Evolutionary conservation across 1,284 basidiomycete species (phyloP).

Genomic region (Pseudozyma hubeiensis): DNA sequence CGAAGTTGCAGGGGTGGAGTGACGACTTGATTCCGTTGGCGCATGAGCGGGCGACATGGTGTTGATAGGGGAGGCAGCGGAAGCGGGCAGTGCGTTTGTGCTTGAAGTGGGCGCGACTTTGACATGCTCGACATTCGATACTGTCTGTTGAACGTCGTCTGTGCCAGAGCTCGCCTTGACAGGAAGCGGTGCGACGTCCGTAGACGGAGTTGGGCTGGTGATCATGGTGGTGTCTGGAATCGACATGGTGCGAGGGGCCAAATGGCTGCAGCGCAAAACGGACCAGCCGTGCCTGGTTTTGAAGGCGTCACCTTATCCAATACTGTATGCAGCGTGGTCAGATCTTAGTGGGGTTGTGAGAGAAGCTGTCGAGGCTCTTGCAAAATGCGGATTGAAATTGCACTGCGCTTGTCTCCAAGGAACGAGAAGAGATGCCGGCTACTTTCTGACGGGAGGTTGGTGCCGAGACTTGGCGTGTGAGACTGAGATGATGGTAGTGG

Average conservation of each 20-base stretch:
- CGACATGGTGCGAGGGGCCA: constrained; percentile 14
- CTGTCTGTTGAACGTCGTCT: neutral
- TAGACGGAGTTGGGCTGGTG: neutral
- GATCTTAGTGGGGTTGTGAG: too few relatives aligned
- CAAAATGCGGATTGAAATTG: neutral
- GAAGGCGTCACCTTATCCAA: too few relatives aligned
- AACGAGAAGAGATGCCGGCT: too few relatives aligned
- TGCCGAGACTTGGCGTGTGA: too few relatives aligned
- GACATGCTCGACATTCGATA: too few relatives aligned
- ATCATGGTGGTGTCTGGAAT: constrained; percentile 10
- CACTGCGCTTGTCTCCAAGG: neutral
- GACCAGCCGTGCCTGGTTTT: too few relatives aligned
- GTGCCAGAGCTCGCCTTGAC: neutral
- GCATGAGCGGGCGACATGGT: constrained; percentile 26
- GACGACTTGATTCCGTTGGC: constrained; percentile 40
- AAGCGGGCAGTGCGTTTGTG: neutral
- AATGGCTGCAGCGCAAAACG: neutral
- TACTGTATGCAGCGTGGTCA: too few relatives aligned
- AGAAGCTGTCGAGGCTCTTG: neutral
- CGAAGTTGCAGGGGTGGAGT: constrained; percentile 49
- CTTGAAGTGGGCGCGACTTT: neutral
- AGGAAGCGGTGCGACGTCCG: neutral
- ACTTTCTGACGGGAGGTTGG: too few relatives aligned
- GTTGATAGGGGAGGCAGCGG: constrained; percentile 32
- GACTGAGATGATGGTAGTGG: constrained; percentile 2